phyloP scores from a whole-genome alignment of 2,329 filamentous ascomycete species.

The Aureobasidium melanogenum region DNA sequence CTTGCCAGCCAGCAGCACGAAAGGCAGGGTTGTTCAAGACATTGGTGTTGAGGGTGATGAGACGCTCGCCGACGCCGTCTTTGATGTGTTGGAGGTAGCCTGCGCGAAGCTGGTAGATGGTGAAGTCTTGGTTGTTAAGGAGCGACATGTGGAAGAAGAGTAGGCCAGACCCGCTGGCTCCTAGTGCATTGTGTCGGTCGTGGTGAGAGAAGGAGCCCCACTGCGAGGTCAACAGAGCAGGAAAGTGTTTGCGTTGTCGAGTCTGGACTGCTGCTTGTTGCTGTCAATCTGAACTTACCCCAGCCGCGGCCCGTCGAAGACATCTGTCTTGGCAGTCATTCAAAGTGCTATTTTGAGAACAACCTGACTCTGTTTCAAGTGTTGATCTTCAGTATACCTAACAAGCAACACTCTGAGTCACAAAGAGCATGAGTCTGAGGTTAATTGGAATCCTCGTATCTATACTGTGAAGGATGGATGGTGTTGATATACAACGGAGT shows the following conservation, averaged over 20 bases:
- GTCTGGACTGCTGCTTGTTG: neutral
- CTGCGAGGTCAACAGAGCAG: neutral
- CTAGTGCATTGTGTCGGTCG: neutral
- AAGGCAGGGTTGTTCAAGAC: conserved; percentile 74
- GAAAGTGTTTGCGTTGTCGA: neutral
- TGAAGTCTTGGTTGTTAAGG: conserved; percentile 44
- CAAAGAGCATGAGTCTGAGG: neutral
- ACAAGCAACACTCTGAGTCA: conserved; percentile 64
- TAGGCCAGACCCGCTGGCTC: conserved; percentile 14
- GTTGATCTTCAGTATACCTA: conserved; percentile 53
- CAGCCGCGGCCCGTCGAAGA: neutral
- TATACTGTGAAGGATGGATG: neutral
- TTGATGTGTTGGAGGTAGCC: conserved; percentile 72
- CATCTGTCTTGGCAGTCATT: neutral
- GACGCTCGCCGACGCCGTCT: conserved; percentile 74
- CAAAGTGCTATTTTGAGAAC: neutral
- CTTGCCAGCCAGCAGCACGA: conserved; percentile 72
- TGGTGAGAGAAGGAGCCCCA: neutral
- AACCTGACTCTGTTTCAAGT: neutral
- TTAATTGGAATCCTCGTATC: neutral
- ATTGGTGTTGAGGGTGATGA: conserved; percentile 71
- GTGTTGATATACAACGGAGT: neutral
- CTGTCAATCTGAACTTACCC: neutral
- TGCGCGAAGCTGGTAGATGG: conserved; percentile 72
- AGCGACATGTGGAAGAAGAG: conserved; percentile 24